phyloP scores from a whole-genome alignment of 192 early-diverging fungal genomes.

The Podila clonocystis region DNA sequence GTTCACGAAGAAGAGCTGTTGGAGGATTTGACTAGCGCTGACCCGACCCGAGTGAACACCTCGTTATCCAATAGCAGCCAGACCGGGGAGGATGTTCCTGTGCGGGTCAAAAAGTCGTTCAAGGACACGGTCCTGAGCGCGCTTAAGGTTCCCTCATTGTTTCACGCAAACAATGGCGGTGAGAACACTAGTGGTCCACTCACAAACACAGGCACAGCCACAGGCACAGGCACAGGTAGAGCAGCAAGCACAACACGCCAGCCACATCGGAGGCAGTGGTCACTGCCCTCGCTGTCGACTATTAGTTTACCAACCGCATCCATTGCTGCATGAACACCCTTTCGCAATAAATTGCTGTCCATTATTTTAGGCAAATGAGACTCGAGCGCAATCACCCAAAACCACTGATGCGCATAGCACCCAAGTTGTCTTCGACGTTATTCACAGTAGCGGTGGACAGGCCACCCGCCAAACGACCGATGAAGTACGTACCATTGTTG shows the following conservation, averaged over 20 bases:
- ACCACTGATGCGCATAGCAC: too few species aligned
- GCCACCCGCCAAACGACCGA: too few species aligned
- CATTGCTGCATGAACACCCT: conserved; percentile 2
- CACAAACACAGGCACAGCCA: not conserved
- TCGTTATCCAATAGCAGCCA: too few species aligned
- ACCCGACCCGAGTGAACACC: too few species aligned
- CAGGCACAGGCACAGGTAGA: not conserved
- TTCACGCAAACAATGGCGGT: not conserved
- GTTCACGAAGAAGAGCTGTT: not conserved
- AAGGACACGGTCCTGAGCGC: conserved; percentile 13
- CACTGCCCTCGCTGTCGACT: conserved; percentile 14
- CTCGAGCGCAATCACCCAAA: too few species aligned
- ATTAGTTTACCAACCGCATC: not conserved
- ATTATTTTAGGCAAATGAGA: too few species aligned
- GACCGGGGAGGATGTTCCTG: too few species aligned
- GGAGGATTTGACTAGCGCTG: too few species aligned
- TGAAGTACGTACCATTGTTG: too few species aligned
- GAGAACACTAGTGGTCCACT: not conserved
- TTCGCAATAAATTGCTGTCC: too few species aligned
- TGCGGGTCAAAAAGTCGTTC: conserved; percentile 10
- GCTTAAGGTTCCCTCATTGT: conserved; percentile 7
- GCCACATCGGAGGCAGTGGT: conserved; percentile 21
- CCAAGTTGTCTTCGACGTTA: too few species aligned
- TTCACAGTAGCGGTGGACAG: too few species aligned
- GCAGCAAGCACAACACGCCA: not conserved